Conservation (phyloP, 2,329 filamentous ascomycete genomes). For the Fusarium bulbicola region DNA sequence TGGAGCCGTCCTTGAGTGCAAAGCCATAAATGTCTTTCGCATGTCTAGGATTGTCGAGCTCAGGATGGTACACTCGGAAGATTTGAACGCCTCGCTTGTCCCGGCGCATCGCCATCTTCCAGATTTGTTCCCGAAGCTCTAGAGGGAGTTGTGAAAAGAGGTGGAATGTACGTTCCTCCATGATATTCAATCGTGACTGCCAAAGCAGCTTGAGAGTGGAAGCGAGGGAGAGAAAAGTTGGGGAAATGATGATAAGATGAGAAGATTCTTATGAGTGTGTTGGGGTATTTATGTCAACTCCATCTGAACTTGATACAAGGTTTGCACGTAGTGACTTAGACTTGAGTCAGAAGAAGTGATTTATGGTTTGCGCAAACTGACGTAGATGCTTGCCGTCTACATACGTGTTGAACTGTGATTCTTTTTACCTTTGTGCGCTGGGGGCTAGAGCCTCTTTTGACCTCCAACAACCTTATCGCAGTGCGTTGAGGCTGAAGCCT, state of each 20-base stretch:
- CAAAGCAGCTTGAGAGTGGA: not conserved
- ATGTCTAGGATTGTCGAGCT: accelerated
- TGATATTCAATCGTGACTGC: not conserved
- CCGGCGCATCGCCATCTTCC: not conserved
- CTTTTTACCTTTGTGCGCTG: not conserved
- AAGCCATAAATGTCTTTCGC: not conserved
- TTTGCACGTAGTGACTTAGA: not conserved
- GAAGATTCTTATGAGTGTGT: too few species aligned
- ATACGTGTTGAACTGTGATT: not conserved
- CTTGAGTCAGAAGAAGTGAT: not conserved
- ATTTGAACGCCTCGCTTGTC: not conserved
- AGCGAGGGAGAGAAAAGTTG: not conserved
- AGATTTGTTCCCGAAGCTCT: not conserved
- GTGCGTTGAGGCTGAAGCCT: too few species aligned
- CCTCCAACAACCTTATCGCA: too few species aligned
- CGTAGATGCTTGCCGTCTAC: not conserved
- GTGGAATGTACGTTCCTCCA: not conserved
- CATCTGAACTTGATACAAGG: not conserved
- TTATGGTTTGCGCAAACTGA: not conserved
- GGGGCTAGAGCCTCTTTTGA: not conserved
- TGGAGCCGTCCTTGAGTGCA: too few species aligned
- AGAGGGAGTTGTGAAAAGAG: not conserved
- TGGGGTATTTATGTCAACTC: not conserved
- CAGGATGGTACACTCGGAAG: not conserved
- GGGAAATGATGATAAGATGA: too few species aligned